Percentiles rank a stretch among this genome's conserved stretches.
Evolutionary conservation across 2,329 filamentous ascomycete species (phyloP).

Genomic region (Cercospora nicotianae): DNA sequence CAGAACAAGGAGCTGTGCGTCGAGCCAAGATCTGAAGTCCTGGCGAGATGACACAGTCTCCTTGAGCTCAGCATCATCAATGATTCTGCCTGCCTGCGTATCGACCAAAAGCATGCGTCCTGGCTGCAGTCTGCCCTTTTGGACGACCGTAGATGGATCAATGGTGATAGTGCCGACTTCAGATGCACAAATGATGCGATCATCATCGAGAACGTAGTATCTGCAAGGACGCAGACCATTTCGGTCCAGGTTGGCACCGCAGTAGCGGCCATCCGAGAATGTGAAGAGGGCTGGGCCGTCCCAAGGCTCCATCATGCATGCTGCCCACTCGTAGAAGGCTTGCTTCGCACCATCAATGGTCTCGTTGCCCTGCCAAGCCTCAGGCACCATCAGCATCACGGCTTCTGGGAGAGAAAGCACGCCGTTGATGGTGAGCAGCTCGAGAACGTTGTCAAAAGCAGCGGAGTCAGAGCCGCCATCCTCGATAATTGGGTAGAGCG

Average conservation of each 20-base stretch:
- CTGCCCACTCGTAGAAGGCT: slow-evolving; percentile 98
- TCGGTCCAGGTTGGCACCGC: slow-evolving; percentile 92
- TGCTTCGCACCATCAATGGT: slow-evolving; percentile 93
- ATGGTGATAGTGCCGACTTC: slow-evolving; percentile 93
- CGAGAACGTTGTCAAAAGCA: slow-evolving; percentile 94
- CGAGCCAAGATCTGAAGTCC: slow-evolving; percentile 85
- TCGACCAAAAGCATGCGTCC: slow-evolving; percentile 96
- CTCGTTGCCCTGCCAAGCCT: slow-evolving; percentile 94
- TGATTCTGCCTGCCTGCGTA: slow-evolving; percentile 85
- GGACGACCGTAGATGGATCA: slow-evolving; percentile 83
- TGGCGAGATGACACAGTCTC: slow-evolving; percentile 79
- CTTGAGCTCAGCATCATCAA: slow-evolving; percentile 92
- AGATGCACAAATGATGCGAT: slow-evolving; percentile 94
- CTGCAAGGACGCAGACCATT: slow-evolving; percentile 94
- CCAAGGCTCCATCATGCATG: slow-evolving; percentile 99
- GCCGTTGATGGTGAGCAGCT: slow-evolving; percentile 91
- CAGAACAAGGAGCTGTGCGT: slow-evolving; percentile 79
- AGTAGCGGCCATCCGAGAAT: slow-evolving; percentile 94
- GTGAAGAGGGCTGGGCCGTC: slow-evolving; percentile 96
- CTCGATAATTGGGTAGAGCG: slow-evolving; percentile 90
- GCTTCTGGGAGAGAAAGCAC: slow-evolving; percentile 93
- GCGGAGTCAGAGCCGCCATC: slow-evolving; percentile 96
- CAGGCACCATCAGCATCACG: slow-evolving; percentile 97
- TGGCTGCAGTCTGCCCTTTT: slow-evolving; percentile 91
- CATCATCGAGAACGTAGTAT: slow-evolving; percentile 95